Percentiles rank a stretch among this genome's conserved stretches.
These are phyloP conservation scores for Pyrus communis DNA, from an alignment of 306 rosid genomes.

Conservation along the genomic window DNA sequence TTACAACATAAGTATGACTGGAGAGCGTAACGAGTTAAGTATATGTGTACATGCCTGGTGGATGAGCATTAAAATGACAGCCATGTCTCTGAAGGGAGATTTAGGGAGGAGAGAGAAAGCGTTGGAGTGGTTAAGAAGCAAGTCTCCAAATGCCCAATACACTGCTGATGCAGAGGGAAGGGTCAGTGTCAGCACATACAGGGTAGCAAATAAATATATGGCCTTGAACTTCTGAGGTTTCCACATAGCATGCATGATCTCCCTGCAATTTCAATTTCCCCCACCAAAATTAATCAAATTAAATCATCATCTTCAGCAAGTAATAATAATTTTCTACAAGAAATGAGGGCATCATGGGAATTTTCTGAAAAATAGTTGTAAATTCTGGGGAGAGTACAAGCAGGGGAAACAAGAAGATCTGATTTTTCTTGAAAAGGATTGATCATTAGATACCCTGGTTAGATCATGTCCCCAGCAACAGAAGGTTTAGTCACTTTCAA, in stretches of 20 bases:
- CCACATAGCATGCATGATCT: slow-evolving; percentile 99
- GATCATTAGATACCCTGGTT: slow-evolving; percentile 28
- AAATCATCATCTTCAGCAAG: background rate
- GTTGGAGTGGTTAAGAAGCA: slow-evolving; percentile 92
- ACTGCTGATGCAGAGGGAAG: slow-evolving; percentile 89
- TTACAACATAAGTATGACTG: too few relatives aligned
- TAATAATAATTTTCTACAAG: background rate
- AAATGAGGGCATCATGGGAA: slow-evolving; percentile 19
- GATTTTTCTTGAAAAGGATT: slow-evolving; percentile 1
- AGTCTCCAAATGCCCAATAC: slow-evolving; percentile 97
- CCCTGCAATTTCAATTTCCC: slow-evolving; percentile 39
- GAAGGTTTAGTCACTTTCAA: slow-evolving; percentile 42
- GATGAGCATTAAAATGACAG: slow-evolving; percentile 90
- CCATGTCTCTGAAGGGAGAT: slow-evolving; percentile 80
- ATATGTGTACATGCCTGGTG: slow-evolving; percentile 51
- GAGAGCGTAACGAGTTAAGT: background rate
- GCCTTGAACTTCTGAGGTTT: slow-evolving; percentile 93
- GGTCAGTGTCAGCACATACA: slow-evolving; percentile 88
- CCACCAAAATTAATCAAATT: background rate
- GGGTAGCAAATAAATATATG: slow-evolving; percentile 71
- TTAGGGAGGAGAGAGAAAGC: slow-evolving; percentile 89
- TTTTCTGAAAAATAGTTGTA: background rate
- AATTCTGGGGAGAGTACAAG: background rate
- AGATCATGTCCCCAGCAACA: slow-evolving; percentile 26
- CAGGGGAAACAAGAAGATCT: background rate